Evolutionary conservation across 2,329 filamentous ascomycete species (phyloP), one percentile per base, ranked within the genome.

Genomic region (Clonostachys chloroleuca): DNA sequence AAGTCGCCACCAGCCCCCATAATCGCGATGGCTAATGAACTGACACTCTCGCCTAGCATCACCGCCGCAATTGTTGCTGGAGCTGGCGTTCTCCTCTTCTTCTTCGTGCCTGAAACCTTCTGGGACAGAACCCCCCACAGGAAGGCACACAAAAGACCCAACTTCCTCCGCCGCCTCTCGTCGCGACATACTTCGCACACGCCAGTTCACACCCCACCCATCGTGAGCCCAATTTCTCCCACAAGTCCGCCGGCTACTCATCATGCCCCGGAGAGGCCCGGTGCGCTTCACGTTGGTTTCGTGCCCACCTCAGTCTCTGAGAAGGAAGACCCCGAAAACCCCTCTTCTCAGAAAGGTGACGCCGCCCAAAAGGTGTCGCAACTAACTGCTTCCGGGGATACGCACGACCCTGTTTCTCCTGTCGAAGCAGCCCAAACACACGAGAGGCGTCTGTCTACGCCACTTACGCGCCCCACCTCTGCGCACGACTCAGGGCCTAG

Each of bases 71-170:
- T 95, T 10, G 87, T 91, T 34, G 89, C 75, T 0, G 79, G 89
- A 43, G 84, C 83, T 50, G 77, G 84, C 36, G 63, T 81, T 17
- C 69, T 95, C 4, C 74, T 97, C 2, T 96, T 95, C 62, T 75
- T 96, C 49, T 95, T 96, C 56, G 89, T 96, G 0, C 92, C 92
- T 0, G 92, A 97, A 68, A 96, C 91, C 0, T 96, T 96, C 55
- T 97, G 92, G 92, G 91, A 96, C 64, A 78, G 92, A 43, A 86
- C 86, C 3, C 91, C 92, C 3, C 60, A 66, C 4, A 60, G 64
- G 17, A 66, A 65, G 39, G 55, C 64, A 4, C 61, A 62, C 7
- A 70, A 64, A 49, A 61, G 74, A 17, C 72, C 74, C 2, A 67
- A 66, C 47, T 65, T 80, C 45, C 69, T 79, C 47, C 72, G 68